Evolutionary conservation across 371 early-diverging fungal species (phyloP).

Genomic region (Apophysomyces variabilis): DNA sequence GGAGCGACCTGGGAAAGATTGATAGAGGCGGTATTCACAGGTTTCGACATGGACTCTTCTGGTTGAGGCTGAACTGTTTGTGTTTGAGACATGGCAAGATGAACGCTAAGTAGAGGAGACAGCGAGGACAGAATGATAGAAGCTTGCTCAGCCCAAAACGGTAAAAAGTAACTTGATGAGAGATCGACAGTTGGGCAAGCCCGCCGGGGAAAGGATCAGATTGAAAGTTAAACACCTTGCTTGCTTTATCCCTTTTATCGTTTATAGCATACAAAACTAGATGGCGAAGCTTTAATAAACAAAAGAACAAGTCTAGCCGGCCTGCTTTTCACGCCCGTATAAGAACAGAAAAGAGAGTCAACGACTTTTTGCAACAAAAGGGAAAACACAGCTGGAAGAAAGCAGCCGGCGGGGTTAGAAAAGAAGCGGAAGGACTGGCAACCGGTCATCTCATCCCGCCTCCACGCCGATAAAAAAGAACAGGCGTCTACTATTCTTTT

Average conservation of each 20-base stretch:
- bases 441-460: no score
- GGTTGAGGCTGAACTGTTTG: conserved; percentile 9
- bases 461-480: no score
- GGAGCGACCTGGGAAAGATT: conserved; percentile 14
- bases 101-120: background rate
- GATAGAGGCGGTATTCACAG: background rate
- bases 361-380: no score
- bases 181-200: conserved; percentile 1
- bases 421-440: no score
- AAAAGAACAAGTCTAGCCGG: background rate
- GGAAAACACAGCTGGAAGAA: no score
- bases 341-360: no score
- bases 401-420: no score
- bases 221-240: background rate
- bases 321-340: no score
- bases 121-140: background rate
- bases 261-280: conserved; percentile 4
- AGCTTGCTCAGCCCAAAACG: background rate
- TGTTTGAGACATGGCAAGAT: conserved; percentile 12
- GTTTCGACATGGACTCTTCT: conserved; percentile 9
- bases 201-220: conserved; percentile 2
- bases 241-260: background rate
- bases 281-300: background rate
- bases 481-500: no score
- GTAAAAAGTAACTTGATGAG: conserved; percentile 8